Evolutionary conservation across 371 early-diverging fungal species (phyloP).

Genomic region (Actinomortierella ambigua): DNA sequence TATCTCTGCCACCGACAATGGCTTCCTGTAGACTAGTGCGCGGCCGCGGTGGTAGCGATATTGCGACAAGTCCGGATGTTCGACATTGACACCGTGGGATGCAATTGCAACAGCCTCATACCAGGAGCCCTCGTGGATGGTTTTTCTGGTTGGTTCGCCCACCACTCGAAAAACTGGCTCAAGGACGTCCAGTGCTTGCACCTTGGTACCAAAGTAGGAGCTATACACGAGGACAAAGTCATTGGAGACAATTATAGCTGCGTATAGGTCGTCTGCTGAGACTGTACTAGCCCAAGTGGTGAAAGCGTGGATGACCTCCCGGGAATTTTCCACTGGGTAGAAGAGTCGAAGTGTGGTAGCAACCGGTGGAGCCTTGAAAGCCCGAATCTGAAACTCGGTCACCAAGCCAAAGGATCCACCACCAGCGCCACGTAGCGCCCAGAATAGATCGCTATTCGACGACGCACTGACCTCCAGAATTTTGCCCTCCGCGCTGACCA

Average conservation of each 20-base stretch:
- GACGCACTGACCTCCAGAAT: constrained; percentile 38
- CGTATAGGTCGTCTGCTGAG: too few relatives aligned
- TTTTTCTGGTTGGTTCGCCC: constrained; percentile 34
- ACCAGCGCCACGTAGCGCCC: constrained; percentile 59
- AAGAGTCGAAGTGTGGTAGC: background rate
- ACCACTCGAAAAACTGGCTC: too few relatives aligned
- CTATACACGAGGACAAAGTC: too few relatives aligned
- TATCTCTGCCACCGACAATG: too few relatives aligned
- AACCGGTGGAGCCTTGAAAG: constrained; percentile 1
- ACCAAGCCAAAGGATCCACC: constrained; percentile 53
- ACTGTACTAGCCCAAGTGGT: too few relatives aligned
- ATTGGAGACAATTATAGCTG: too few relatives aligned
- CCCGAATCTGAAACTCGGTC: constrained; percentile 16
- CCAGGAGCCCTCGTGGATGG: constrained; percentile 29
- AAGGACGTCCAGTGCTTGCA: background rate
- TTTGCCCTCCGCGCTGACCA: constrained; percentile 50
- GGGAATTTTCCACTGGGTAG: too few relatives aligned
- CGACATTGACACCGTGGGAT: too few relatives aligned
- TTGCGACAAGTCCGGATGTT: constrained; percentile 4
- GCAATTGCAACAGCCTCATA: too few relatives aligned
- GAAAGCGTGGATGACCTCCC: too few relatives aligned
- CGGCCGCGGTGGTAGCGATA: constrained; percentile 21
- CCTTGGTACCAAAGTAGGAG: background rate
- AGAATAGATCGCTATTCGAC: constrained; percentile 52
- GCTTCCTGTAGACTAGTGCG: too few relatives aligned